These are phyloP conservation scores for Ganoderma boninense DNA, from an alignment of 1,284 basidiomycete genomes.

Conservation along the genomic window DNA sequence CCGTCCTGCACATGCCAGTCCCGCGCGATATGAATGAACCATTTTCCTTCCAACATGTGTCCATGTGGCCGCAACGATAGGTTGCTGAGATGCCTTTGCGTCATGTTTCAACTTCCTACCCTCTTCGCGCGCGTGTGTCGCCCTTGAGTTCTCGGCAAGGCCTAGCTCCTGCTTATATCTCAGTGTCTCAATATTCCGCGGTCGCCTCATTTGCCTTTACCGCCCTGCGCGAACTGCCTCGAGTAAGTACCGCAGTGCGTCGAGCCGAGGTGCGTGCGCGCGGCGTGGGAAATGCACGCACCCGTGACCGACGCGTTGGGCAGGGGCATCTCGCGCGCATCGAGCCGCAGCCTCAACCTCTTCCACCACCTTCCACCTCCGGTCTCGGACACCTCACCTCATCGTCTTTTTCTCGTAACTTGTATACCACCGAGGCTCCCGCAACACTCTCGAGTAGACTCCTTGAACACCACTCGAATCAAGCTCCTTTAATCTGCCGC, in stretches of 20 bases:
- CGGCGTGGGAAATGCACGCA: slow-evolving; percentile 15
- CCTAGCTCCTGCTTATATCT: no score
- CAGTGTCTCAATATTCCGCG: neutral
- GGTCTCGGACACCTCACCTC: neutral
- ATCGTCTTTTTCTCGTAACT: neutral
- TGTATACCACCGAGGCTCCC: neutral
- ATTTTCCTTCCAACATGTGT: neutral
- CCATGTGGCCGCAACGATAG: neutral
- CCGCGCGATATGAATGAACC: neutral
- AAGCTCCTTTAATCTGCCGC: neutral
- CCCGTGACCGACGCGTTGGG: slow-evolving; percentile 17
- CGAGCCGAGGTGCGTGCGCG: neutral
- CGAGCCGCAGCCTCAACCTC: slow-evolving; percentile 7
- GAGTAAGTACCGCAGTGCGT: neutral
- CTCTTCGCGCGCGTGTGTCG: neutral
- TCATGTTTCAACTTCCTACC: neutral
- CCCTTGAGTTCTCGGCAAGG: no score
- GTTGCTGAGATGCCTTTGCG: neutral
- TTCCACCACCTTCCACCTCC: slow-evolving; percentile 9
- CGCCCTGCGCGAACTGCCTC: neutral
- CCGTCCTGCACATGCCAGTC: neutral
- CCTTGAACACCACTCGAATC: neutral
- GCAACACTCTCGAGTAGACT: neutral
- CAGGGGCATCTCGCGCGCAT: neutral
- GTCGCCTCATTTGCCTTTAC: neutral